Percentiles rank a stretch among this genome's conserved stretches.
These are phyloP conservation scores for Colletotrichum acutatum DNA, from an alignment of 2,329 filamentous ascomycete genomes.

Conservation along the genomic window DNA sequence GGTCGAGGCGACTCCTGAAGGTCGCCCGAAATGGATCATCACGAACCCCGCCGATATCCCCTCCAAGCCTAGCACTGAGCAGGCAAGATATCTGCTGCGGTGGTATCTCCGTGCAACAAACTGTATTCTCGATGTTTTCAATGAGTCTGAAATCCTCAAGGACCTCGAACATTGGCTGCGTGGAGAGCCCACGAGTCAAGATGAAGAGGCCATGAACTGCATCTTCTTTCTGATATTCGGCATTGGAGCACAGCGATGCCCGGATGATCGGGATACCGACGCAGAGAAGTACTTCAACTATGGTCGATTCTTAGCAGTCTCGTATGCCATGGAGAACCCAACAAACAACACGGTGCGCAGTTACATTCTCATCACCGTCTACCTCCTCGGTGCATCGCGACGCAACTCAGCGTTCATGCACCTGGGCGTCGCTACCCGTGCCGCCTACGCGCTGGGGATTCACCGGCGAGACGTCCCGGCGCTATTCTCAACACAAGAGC, in stretches of 20 bases:
- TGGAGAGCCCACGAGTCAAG: slow-evolving; percentile 14
- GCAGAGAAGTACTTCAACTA: slow-evolving; percentile 48
- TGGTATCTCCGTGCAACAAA: slow-evolving; percentile 45
- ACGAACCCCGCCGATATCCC: slow-evolving; percentile 36
- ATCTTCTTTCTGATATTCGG: slow-evolving; percentile 44
- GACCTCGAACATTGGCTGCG: slow-evolving; percentile 44
- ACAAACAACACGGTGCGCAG: slow-evolving; percentile 46
- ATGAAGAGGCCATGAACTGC: slow-evolving; percentile 32
- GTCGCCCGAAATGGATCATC: slow-evolving; percentile 41
- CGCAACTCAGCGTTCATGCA: slow-evolving; percentile 52
- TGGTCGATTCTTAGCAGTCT: slow-evolving; percentile 46
- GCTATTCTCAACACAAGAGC: slow-evolving; percentile 41
- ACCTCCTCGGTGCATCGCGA: slow-evolving; percentile 47
- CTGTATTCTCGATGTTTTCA: slow-evolving; percentile 46
- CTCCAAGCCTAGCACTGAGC: slow-evolving; percentile 36
- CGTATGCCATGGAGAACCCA: slow-evolving; percentile 49
- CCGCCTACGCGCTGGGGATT: slow-evolving; percentile 48
- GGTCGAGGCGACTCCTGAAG: slow-evolving; percentile 46
- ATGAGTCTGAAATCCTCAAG: slow-evolving; percentile 41
- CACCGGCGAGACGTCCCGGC: slow-evolving; percentile 44
- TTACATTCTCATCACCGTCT: slow-evolving; percentile 49
- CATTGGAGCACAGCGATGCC: slow-evolving; percentile 46
- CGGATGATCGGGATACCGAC: slow-evolving; percentile 45
- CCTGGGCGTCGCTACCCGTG: slow-evolving; percentile 49
- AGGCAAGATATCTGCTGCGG: slow-evolving; percentile 42